Evolutionary conservation across 495 filamentous ascomycete genomes (phyloP), one percentile per base, ranked within the genome.

Genomic region (Xylaria nigripes): DNA sequence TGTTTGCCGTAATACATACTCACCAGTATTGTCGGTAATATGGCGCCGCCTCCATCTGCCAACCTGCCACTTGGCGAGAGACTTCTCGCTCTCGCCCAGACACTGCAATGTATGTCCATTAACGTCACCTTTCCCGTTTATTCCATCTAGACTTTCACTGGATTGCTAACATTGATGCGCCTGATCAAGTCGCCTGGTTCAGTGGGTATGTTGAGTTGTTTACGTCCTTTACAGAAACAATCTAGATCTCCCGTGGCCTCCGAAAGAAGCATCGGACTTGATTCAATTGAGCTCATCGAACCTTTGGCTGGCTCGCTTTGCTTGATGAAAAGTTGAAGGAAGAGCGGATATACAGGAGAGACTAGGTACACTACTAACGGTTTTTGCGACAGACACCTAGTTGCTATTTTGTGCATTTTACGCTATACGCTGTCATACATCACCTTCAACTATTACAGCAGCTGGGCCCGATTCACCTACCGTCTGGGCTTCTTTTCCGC

Each of bases 401-500:
- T 82, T 4, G 80, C 96, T 40, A 83, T 98, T 52, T 64, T 95
- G 48, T 90, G 83, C 59, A 86, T 90, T 43, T 66, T 86, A 65
- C 84, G 89, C 63, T 98, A 98, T 65, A 67, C 76, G 51, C 58
- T 97, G 43, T 89, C 89, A 32, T 90, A 88, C 72, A 71, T 95
- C 56, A 83, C 84, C 63, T 85, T 96, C 76, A 90, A 89, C 73
- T 86, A 76, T 65, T 84, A 84, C 65, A 83, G 83, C 16, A 69
- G 78, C 54, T 78, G 81, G 75, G 90, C 92, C 25, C 75, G 78
- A 49, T 81, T 94, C 67, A 83, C 84, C 54, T 98, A 98, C 70
- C 90, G 94, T 59, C 76, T 86, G 30, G 86, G 90, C 38, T 98
- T 97, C 68, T 50, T 96, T 51, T 82, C 89, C 7, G 93, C 93